Evolutionary conservation across 1,139 yeast genomes (phyloP), one percentile per base, ranked within the genome.

Genomic region (Kodamaea sp.): DNA sequence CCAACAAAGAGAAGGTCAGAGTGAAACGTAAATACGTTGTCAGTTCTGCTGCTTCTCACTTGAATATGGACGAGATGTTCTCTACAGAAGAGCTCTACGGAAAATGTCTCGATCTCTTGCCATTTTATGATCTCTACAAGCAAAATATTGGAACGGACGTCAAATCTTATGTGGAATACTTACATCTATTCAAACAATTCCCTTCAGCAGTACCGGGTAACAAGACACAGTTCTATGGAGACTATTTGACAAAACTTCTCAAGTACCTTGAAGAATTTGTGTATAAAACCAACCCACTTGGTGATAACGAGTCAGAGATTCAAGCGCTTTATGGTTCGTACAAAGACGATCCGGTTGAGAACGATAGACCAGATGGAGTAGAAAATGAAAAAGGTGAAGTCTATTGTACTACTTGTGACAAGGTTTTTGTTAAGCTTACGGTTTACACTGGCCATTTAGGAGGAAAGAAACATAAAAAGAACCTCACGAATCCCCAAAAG

Each of bases 381-480:
- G 34, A 44, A 3, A 51, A 52, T 21, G 59, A 50, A 3, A 59
- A 61, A 9, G 73, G 72, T 0, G 61, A 63, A 29, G 57, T 73
- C 1, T 83, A 60, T 48, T 92, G 97, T 52, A 47, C 59, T 5
- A 73, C 76, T 0, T 92, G 97, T 55, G 69, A 74, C 24, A 84
- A 79, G 50, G 38, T 54, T 22, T 89, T 88, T 55, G 63, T 85
- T 9, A 83, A 83, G 35, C 65, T 64, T 22, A 63, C 88, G 0
- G 94, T 87, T 0, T 89, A 69, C 51, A 61, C 72, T 7, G 80
- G 76, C 2, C 97, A 92, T 63, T 57, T 88, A 21, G 47, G 53
- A 2, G 96, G 97, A 1, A 85, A 85, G 53, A 84, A 83, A 48
- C 97, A 92, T 55, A 59, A 69, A 38, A 82, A 80, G 45, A 78